phyloP scores from a whole-genome alignment of 768 basidiomycete genomes.

The Lentinula detonsa region DNA sequence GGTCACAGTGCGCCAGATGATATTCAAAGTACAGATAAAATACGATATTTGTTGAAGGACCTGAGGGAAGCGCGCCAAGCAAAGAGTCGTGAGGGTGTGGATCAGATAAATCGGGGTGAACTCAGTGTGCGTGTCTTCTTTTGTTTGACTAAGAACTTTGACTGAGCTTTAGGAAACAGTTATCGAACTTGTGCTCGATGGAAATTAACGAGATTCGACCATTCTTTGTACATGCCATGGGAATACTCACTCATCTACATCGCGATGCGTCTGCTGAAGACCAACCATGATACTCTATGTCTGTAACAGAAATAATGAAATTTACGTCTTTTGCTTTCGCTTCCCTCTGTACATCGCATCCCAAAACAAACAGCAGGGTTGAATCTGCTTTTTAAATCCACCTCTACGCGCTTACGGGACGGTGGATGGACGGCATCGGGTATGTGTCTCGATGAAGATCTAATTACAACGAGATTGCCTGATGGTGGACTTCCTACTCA shows the following conservation, averaged over 20 bases:
- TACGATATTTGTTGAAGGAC: conserved; percentile 85
- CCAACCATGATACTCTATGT: background rate
- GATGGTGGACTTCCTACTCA: too few species aligned
- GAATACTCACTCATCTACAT: background rate
- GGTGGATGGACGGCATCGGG: too few species aligned
- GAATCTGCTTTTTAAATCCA: too few species aligned
- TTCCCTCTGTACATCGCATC: too few species aligned
- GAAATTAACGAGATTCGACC: conserved; percentile 94
- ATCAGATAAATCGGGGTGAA: conserved; percentile 74
- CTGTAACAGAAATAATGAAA: too few species aligned
- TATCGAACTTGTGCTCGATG: conserved; percentile 82
- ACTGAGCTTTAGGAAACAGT: conserved; percentile 31
- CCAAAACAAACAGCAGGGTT: too few species aligned
- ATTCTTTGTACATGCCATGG: conserved; percentile 66
- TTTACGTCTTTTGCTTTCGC: too few species aligned
- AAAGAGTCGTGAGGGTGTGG: conserved; percentile 84
- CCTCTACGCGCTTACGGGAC: too few species aligned
- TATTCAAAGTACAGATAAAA: conserved; percentile 73
- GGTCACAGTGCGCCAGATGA: conserved; percentile 80
- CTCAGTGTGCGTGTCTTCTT: conserved; percentile 51
- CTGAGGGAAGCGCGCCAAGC: conserved; percentile 94
- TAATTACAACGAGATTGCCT: too few species aligned
- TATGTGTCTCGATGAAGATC: too few species aligned
- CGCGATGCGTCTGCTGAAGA: conserved; percentile 1
- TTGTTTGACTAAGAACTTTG: background rate